Conservation (phyloP, 2,329 filamentous ascomycete species). For the Claviceps arundinis region DNA sequence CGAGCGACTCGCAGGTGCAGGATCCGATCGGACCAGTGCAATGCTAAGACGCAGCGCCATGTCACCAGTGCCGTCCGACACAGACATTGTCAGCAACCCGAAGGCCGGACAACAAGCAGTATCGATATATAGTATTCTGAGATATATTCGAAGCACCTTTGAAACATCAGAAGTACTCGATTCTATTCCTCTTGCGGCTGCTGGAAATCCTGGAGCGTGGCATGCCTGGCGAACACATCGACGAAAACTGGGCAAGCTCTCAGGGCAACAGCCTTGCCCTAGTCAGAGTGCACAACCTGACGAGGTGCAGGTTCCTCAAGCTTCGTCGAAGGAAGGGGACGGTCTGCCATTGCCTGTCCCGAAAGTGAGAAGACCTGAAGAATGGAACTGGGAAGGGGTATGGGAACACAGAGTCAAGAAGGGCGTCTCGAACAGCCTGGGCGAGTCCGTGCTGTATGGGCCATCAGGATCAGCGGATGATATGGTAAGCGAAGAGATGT, state of each 20-base stretch:
- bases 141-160: constrained; percentile 74
- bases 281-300: neutral
- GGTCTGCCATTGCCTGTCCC: constrained; percentile 2
- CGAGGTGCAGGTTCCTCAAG: neutral
- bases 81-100: constrained; percentile 23
- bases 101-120: constrained; percentile 29
- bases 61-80: constrained; percentile 18
- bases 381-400: constrained; percentile 97
- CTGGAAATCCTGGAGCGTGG: constrained; percentile 85
- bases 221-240: constrained; percentile 79
- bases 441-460: constrained; percentile 69
- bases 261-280: neutral
- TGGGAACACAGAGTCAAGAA: constrained; percentile 84
- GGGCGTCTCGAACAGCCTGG: constrained; percentile 62
- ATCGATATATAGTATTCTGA: constrained; percentile 54
- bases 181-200: constrained; percentile 63
- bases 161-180: constrained; percentile 67
- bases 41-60: constrained; percentile 11
- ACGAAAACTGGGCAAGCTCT: constrained; percentile 18
- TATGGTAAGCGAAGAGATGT: constrained; percentile 43
- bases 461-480: constrained; percentile 50
- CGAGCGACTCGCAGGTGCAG: constrained; percentile 18
- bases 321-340: neutral
- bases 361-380: constrained; percentile 39
- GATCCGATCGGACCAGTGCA: constrained; percentile 12